These are phyloP conservation scores for Aureobasidium subglaciale DNA, from an alignment of 2,329 filamentous ascomycete species.

Conservation along the genomic window DNA sequence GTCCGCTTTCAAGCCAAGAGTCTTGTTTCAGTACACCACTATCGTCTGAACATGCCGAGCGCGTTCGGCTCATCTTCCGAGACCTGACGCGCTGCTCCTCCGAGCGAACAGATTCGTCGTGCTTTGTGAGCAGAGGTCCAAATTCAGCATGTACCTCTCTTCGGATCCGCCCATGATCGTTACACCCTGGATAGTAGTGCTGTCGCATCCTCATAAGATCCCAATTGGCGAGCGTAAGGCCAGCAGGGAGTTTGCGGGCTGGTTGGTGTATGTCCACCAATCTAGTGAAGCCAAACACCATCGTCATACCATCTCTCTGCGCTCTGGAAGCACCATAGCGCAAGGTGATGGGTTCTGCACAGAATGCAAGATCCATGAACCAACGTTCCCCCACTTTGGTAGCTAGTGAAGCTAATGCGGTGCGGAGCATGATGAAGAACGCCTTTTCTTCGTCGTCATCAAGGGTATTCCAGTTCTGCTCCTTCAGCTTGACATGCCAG, in stretches of 20 bases:
- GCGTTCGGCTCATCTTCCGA: slow-evolving; percentile 13
- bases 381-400: slow-evolving; percentile 34
- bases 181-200: slow-evolving; percentile 37
- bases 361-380: slow-evolving; percentile 37
- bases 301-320: slow-evolving; percentile 27
- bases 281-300: slow-evolving; percentile 39
- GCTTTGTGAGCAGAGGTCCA: slow-evolving; percentile 31
- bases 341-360: slow-evolving; percentile 32
- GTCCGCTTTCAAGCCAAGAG: slow-evolving; percentile 19
- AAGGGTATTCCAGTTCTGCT: slow-evolving; percentile 15
- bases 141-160: slow-evolving; percentile 42
- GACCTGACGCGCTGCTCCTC: slow-evolving; percentile 12
- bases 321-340: slow-evolving; percentile 24
- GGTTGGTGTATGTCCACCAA: slow-evolving; percentile 36
- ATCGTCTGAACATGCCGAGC: slow-evolving; percentile 8
- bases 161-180: slow-evolving; percentile 39
- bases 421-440: slow-evolving; percentile 32
- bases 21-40: slow-evolving; percentile 21
- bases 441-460: slow-evolving; percentile 27
- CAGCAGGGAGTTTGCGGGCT: slow-evolving; percentile 21
- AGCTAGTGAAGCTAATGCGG: slow-evolving; percentile 25
- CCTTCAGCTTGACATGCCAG: slow-evolving; percentile 15
- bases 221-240: slow-evolving; percentile 17
- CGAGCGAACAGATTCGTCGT: slow-evolving; percentile 15
- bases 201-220: slow-evolving; percentile 39